Percentiles rank a stretch among this genome's conserved stretches.
These are phyloP conservation scores for Quercus variabilis DNA, from an alignment of 306 rosid genomes.

Conservation along the genomic window DNA sequence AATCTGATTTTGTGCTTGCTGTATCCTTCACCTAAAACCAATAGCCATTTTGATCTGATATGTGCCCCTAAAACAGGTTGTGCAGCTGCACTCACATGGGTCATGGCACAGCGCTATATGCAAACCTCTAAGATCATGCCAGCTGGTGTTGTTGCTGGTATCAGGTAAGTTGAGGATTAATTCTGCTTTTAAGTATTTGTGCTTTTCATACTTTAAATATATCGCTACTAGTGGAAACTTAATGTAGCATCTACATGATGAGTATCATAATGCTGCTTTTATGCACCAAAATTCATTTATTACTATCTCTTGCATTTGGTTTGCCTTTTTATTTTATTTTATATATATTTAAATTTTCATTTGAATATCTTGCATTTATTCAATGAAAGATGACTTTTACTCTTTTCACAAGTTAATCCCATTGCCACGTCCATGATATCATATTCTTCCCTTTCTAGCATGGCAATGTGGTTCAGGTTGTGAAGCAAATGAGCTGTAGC, in stretches of 20 bases:
- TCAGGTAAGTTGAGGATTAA: slow-evolving; percentile 50
- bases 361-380: not conserved
- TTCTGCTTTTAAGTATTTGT: not conserved
- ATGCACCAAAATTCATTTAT: not conserved
- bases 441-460: not conserved
- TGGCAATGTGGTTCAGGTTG: not conserved
- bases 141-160: slow-evolving; percentile 79
- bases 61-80: slow-evolving; percentile 44
- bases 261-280: not conserved
- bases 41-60: not conserved
- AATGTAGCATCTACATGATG: not conserved
- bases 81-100: slow-evolving; percentile 55
- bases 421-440: not conserved
- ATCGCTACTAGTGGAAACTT: not conserved
- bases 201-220: not conserved
- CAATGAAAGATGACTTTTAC: not conserved
- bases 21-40: not conserved
- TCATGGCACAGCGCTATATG: slow-evolving; percentile 81
- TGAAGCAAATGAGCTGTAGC: no score
- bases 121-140: slow-evolving; percentile 84
- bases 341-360: no score
- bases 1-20: not conserved
- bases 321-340: not conserved
- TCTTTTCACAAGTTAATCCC: not conserved
- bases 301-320: not conserved